Evolutionary conservation across 345 rosid species (phyloP), one percentile per base, ranked within the genome.

Genomic region (Murraya paniculata): DNA sequence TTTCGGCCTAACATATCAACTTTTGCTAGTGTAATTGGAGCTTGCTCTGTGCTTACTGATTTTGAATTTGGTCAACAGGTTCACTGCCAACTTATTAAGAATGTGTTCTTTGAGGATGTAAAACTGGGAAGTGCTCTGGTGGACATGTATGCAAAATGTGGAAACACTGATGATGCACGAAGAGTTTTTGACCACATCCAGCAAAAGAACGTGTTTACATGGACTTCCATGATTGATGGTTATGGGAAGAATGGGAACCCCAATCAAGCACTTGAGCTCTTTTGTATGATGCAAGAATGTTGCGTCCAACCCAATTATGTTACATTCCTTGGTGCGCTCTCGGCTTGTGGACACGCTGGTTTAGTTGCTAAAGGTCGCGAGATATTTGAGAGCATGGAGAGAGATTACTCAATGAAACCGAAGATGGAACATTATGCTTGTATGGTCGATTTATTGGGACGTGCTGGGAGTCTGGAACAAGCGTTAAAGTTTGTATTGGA

Each of bases 181-280:
- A 87, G 84, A 68, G 74, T 87, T 65, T 95, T 95, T 68, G 86
- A 91, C 31, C 59, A 81, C 79, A 92, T 93, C 96, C 81, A 81
- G 22, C 81, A 85, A 76, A 94, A 76, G 84, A 95, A 92, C 64
- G 96, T 95, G 41, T 92, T 93, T 84, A 86, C 98, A 0, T 95
- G 99, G 99, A 91, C 97, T 68, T 95, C 98, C 1, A 86, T 95
- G 98, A 93, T 95, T 30, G 99, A 91, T 88, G 99, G 99, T n/a
- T 92, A 87, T 69, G 99, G 98, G 13, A 93, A 91, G 85, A 95
- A 91, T 78, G 98, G 98, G 57, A 81, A 83, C 65, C 88, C 96
- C 24, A 73, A 78, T 71, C 85, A 90, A 90, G 97, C 98, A 30
- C 98, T 95, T 0, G 65, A 87, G 61, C 94, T 92, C 73, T 95